A percentile compares a stretch with the other conserved stretches of the same genome.
phyloP scores from a whole-genome alignment of 148 eudicot species.

The Beta vulgaris region DNA sequence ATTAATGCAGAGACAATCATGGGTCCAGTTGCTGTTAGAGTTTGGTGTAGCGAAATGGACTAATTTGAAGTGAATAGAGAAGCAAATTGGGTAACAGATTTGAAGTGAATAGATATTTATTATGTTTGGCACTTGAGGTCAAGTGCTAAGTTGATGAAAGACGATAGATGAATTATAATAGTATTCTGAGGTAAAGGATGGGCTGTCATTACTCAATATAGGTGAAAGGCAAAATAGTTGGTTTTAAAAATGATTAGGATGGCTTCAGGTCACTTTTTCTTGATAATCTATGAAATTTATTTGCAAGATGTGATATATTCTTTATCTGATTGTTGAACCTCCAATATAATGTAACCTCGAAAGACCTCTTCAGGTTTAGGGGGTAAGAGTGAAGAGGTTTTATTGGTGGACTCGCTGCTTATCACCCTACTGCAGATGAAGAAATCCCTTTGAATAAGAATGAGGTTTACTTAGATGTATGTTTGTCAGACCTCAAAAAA shows the following conservation, averaged over 20 bases:
- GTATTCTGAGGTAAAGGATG: neutral
- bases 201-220: too few relatives aligned
- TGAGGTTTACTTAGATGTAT: constrained; percentile 7
- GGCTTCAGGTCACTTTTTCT: neutral
- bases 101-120: neutral
- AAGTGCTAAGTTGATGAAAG: neutral
- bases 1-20: neutral
- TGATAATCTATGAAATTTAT: neutral
- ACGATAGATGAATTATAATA: neutral
- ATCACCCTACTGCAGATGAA: neutral
- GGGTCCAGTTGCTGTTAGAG: neutral
- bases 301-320: neutral
- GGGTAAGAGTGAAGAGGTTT: neutral
- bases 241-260: neutral
- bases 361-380: neutral
- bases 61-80: neutral
- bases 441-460: neutral
- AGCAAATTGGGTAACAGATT: neutral
- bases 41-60: neutral
- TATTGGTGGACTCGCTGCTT: neutral
- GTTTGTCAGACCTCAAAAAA: neutral
- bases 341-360: neutral
- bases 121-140: neutral
- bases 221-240: neutral
- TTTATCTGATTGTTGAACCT: neutral